phyloP scores from a whole-genome alignment of 352 stramenopile species.

The Achlya hypogyna region DNA sequence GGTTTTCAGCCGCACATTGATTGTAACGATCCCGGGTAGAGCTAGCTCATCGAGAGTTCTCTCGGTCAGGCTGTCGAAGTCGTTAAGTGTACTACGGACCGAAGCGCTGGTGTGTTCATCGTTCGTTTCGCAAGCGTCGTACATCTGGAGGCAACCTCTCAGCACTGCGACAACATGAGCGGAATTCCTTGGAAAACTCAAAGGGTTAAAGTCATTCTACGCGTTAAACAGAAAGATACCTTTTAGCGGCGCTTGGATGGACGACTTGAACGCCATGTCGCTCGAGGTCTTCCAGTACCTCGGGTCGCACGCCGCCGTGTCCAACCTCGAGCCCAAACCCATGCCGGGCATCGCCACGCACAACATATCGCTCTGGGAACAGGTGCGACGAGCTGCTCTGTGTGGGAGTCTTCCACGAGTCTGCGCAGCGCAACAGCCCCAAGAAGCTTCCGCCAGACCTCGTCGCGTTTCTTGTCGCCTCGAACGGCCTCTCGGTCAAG shows the following conservation, averaged over 20 bases:
- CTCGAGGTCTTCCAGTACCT: slow-evolving; percentile 65
- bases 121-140: too few species aligned
- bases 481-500: slow-evolving; percentile 62
- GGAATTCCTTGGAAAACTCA: too few species aligned
- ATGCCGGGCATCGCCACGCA: slow-evolving; percentile 36
- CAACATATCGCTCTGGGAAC: slow-evolving; percentile 56
- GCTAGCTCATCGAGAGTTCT: too few species aligned
- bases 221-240: neutral
- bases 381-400: slow-evolving; percentile 25
- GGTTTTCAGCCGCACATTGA: too few species aligned
- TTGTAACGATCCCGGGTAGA: too few species aligned
- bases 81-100: too few species aligned
- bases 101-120: too few species aligned
- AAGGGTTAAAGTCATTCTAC: too few species aligned
- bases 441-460: slow-evolving; percentile 49
- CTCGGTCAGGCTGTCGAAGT: too few species aligned
- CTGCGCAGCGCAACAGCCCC: slow-evolving; percentile 43
- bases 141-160: too few species aligned
- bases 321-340: slow-evolving; percentile 43
- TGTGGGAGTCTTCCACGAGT: neutral
- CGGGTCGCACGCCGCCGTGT: slow-evolving; percentile 42
- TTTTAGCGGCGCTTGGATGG: neutral
- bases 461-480: slow-evolving; percentile 53
- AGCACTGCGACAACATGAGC: too few species aligned
- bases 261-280: slow-evolving; percentile 38